Base-by-base conservation (phyloP, 768 basidiomycete genomes). In the Dendrothele bispora region DNA sequence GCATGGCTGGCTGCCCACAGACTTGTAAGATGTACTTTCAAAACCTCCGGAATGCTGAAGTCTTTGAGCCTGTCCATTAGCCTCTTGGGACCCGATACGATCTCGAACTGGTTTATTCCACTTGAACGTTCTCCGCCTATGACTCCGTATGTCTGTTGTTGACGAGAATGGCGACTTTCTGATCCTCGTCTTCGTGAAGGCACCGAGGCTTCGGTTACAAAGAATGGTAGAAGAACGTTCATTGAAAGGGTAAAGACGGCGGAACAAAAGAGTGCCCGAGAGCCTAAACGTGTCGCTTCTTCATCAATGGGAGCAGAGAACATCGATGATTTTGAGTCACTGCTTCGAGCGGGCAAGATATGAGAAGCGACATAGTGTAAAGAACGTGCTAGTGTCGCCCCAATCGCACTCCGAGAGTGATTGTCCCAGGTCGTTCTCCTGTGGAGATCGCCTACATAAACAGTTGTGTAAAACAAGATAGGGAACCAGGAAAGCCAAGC, bases 401-500 rank as follows among this genome's bases (percentile, higher is more conserved):
- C 65, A 11, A 69, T 74, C 7, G 73, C 55, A n/a, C n/a, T n/a
- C n/a, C n/a, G n/a, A n/a, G n/a, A n/a, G n/a, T n/a, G n/a, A n/a
- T n/a, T n/a, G n/a, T n/a, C n/a, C n/a, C n/a, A n/a, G n/a, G n/a
- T n/a, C n/a, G n/a, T n/a, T 3, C 68, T 72, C 51, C 83, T 88
- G 72, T 97, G 83, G 11, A 95, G 75, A 55, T 95, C 95, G 10
- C 90, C 89, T 45, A 97, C 77, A 67, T 93, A 98, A 21, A 91
- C 71, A 1, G 88, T 87, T 3, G 84, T 86, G 70, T 92, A 95
- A 66, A 95, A 94, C 1, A 95, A 73, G 21, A 93, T 69, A 0
- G 95, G 94, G 59, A 95, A 97, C 95, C 95, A 98, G 7, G 82
- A 88, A 49, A 94, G 74, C 84, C 84, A 95, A 11, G 83, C 78